Evolutionary conservation across 1,284 basidiomycete genomes (phyloP).

Genomic region (Hortiboletus rubellus): DNA sequence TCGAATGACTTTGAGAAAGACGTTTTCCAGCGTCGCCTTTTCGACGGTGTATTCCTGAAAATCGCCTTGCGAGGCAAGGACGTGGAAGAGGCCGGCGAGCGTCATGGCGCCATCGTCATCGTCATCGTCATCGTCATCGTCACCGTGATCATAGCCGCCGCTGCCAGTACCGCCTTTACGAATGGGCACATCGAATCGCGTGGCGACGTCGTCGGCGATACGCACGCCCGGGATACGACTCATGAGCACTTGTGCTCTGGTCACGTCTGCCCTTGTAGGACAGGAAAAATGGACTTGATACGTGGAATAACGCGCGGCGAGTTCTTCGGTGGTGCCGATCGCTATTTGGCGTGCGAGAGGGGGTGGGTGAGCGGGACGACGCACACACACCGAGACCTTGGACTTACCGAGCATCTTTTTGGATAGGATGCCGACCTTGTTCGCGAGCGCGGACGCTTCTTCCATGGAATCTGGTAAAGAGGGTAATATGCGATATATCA

Average conservation of each 20-base stretch:
- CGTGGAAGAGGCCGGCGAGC: conserved; percentile 57
- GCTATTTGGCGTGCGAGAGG: conserved; percentile 36
- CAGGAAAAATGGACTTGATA: conserved; percentile 81
- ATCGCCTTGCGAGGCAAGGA: conserved; percentile 50
- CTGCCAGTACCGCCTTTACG: conserved; percentile 18
- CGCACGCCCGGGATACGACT: conserved; percentile 59
- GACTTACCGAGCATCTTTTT: conserved; percentile 62
- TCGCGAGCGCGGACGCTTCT: conserved; percentile 76
- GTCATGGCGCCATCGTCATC: conserved; percentile 33
- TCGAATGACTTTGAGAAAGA: conserved; percentile 73
- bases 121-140: not conserved
- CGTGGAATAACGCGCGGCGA: conserved; percentile 64
- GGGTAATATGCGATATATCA: not conserved
- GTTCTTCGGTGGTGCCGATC: conserved; percentile 64
- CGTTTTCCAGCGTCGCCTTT: conserved; percentile 65
- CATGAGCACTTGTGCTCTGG: conserved; percentile 60
- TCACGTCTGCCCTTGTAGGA: conserved; percentile 58
- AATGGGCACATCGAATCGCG: conserved; percentile 77
- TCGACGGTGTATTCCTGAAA: conserved; percentile 70
- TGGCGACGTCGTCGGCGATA: conserved; percentile 75
- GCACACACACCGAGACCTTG: not conserved
- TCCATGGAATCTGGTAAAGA: conserved; percentile 70
- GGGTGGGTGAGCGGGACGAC: not conserved
- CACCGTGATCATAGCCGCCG: not conserved
- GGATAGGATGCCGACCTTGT: conserved; percentile 71